Base-by-base conservation (phyloP, 495 filamentous ascomycete genomes). In the Neurospora tetraspora region DNA sequence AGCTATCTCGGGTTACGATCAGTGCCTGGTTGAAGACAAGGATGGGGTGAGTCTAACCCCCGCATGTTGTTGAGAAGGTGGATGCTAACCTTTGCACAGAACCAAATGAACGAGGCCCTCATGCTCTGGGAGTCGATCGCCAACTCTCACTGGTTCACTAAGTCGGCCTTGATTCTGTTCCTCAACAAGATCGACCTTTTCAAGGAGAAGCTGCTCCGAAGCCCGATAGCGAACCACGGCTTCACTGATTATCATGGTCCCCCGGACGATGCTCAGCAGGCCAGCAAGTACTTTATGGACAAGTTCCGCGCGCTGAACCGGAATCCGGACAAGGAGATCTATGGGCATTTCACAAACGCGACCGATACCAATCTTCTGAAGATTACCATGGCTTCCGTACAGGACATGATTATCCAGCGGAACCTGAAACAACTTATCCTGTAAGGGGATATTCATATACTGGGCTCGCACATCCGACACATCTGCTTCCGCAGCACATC, bases 161-260 rank as follows among this genome's bases (percentile, higher is more conserved):
- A 92, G 76, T 97, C 96, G 53, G 92, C 96, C 20, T 93, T 99
- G 77, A 99, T 99, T 74, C 89, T 99, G 45, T 99, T 99, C 86
- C 86, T 99, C 72, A 99, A 99, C 90, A 99, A 99, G 87, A 97
- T 97, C 82, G 96, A 99, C 83, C 88, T 98, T 18, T 99, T 99
- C 88, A 94, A 91, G 80, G 90, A 91, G 75, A 99, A 99, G 85
- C 88, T 98, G 31, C 80, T 85, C 14, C 84, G 87, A 65, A 94
- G 92, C 73, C 90, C 94, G 10, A 93, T 99, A 80, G 90, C 91
- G 53, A 89, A 92, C 69, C 93, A 97, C 80, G 87, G 87, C 61
- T 99, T 99, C 86, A 93, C 94, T 37, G 96, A 99, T 81, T 99
- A 96, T 85, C 87, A 87, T 71, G 84, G 84, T 8, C 83, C 84